Evolutionary conservation across 225 moss, liverwort and hornwort genomes (phyloP), one percentile per base, ranked within the genome.

Genomic region (Polytrichum commune): DNA sequence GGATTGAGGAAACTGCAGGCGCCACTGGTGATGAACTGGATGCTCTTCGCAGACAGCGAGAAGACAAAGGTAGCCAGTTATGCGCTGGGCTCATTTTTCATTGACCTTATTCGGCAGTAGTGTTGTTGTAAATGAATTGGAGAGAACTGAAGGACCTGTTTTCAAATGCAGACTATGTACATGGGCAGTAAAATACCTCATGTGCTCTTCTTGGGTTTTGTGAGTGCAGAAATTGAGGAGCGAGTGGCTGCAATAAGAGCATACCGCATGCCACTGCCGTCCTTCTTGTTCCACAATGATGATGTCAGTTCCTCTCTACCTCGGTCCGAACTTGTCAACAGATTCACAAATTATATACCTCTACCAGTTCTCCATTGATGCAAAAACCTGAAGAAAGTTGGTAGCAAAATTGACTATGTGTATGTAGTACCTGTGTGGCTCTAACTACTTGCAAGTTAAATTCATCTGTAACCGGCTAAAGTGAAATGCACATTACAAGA

Each of bases 171-270:
- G 38, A 38, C 9, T 10, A 38, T 38, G 38, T 38, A 9, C 10
- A 38, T 38, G 38, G 38, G 38, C 38, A 38, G 38, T 38, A 38
- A 4, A 46, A 8, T 7, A 30, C 56, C 60, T 16, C 27, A 64
- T 28, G 62, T 73, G 53, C 60, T 73, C 7, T 7, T 30, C 46
- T 29, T 60, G 54, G 20, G 65, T 19, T 57, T 57, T 38, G 27
- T 64, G 61, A 13, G 8, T 57, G 9, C 81, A 87, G 87, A 87
- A 72, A 81, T 87, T 53, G 81, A 83, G 76, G 83, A 81, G 74
- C 83, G 87, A 67, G 81, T 81, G 38, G 79, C 87, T 83, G 83
- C 81, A 66, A 78, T 87, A 66, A 78, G 81, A 75, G 83, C 74
- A 53, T 76, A 78, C 61, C 87, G 87, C 46, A 81, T 79, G 83